Conservation (phyloP, 75 land plant genomes). For the Cupressus sempervirens region DNA sequence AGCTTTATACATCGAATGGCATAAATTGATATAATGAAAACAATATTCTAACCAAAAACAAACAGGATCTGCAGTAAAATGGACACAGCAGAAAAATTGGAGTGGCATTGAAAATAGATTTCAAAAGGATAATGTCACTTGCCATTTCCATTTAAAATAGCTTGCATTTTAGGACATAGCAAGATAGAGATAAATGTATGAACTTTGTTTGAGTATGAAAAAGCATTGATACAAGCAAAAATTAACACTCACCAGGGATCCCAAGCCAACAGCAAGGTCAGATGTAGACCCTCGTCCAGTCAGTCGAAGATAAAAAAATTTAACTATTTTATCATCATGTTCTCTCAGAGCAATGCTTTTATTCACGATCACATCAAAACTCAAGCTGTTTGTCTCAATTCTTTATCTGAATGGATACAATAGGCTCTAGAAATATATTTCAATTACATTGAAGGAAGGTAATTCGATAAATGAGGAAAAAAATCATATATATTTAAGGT, state of each 20-base stretch:
- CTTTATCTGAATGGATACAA: not conserved
- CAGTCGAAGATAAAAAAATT: not conserved
- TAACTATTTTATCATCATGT: not conserved
- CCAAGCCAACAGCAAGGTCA: not conserved
- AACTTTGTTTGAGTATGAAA: not conserved
- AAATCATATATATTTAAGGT: not conserved
- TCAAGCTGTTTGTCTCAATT: not conserved
- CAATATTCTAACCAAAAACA: too few relatives aligned
- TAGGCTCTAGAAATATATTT: not conserved
- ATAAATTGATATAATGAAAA: too few relatives aligned
- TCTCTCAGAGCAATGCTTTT: not conserved
- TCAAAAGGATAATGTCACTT: too few relatives aligned
- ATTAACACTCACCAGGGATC: not conserved
- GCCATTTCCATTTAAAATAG: not conserved
- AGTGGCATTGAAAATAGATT: too few relatives aligned
- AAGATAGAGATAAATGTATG: not conserved
- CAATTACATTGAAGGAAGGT: not conserved
- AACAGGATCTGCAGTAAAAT: too few relatives aligned
- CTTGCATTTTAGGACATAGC: not conserved
- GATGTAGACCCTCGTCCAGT: not conserved
- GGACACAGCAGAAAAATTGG: too few relatives aligned
- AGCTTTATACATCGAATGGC: too few relatives aligned
- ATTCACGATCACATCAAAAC: not conserved
- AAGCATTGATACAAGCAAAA: constrained; percentile 1
- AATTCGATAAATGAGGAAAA: not conserved